Evolutionary conservation across 257 asterid species (phyloP), one percentile per base, ranked within the genome.

Genomic region (Nyctanthes arbortristis): DNA sequence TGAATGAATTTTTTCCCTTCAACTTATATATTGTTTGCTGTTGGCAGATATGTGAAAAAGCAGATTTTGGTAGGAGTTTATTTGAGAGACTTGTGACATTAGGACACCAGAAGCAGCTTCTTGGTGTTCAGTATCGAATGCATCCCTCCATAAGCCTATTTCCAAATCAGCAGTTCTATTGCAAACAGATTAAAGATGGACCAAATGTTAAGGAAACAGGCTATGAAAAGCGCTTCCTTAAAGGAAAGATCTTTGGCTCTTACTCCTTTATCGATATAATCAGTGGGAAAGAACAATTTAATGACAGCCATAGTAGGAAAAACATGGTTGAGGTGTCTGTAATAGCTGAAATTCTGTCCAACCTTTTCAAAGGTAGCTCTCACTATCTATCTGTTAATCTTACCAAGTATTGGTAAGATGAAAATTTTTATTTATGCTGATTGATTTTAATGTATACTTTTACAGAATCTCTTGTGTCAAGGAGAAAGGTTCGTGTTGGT

Each of bases 141-240:
- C 96, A 91, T 75, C 97, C 96, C 4, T 75, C 84, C 0, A 89
- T 91, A 67, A 87, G 95, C 80, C 82, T 80, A 16, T 91, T 91
- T 69, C 96, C 97, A 14, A 91, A 88, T 64, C 72, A 37, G 64
- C 82, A 72, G 63, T 91, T 91, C 77, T 91, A 91, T 22, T 80
- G 82, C 67, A 70, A 73, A 20, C n/a, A n/a, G n/a, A n/a, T n/a
- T n/a, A n/a, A n/a, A n/a, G n/a, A n/a, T n/a, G n/a, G n/a, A n/a
- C n/a, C n/a, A n/a, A n/a, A n/a, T n/a, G n/a, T n/a, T n/a, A n/a
- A n/a, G n/a, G n/a, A n/a, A n/a, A n/a, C n/a, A n/a, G n/a, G n/a
- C n/a, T n/a, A n/a, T n/a, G n/a, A n/a, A n/a, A n/a, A 84, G 73
- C 58, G 65, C 7, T 89, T 74, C 61, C 80, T 88, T 49, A 64